These are phyloP conservation scores for Irineochytrium annulatum DNA, from an alignment of 192 early-diverging fungal genomes.

Conservation along the genomic window DNA sequence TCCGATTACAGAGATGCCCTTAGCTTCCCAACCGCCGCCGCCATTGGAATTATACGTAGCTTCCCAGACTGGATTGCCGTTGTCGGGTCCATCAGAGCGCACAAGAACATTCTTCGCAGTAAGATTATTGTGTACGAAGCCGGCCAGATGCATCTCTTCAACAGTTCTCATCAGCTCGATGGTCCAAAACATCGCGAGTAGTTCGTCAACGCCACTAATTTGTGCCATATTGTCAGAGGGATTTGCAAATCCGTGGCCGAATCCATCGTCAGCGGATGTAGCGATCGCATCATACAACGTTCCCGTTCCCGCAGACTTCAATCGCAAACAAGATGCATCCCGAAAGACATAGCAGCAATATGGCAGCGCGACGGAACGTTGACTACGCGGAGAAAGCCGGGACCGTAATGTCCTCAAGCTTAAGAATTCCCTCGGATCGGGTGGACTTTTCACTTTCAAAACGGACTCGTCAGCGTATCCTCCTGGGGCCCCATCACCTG, in stretches of 20 bases:
- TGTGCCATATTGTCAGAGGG: not conserved
- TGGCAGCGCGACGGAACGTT: constrained; percentile 23
- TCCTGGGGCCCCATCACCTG: not conserved
- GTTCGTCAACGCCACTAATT: constrained; percentile 39
- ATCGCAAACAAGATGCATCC: constrained; percentile 28
- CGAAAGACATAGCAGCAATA: constrained; percentile 34
- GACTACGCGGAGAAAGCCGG: constrained; percentile 16
- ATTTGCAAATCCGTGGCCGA: constrained; percentile 5
- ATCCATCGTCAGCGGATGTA: constrained; percentile 24
- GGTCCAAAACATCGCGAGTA: constrained; percentile 44
- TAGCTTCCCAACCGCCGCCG: constrained; percentile 32
- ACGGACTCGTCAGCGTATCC: not conserved
- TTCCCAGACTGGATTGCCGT: constrained; percentile 31
- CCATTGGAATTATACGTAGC: constrained; percentile 33
- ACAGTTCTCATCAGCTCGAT: constrained; percentile 41
- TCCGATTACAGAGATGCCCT: constrained; percentile 44
- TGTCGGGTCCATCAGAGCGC: constrained; percentile 13
- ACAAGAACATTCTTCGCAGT: constrained; percentile 45
- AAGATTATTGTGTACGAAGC: constrained; percentile 49
- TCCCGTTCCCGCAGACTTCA: constrained; percentile 14
- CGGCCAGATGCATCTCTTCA: constrained; percentile 40
- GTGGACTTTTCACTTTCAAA: constrained; percentile 21
- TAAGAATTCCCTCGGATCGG: constrained; percentile 39
- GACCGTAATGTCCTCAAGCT: constrained; percentile 16
- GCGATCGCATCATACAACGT: constrained; percentile 38